Evolutionary conservation across 23 red algal genomes (phyloP).

Genomic region (Gracilaria caudata): DNA sequence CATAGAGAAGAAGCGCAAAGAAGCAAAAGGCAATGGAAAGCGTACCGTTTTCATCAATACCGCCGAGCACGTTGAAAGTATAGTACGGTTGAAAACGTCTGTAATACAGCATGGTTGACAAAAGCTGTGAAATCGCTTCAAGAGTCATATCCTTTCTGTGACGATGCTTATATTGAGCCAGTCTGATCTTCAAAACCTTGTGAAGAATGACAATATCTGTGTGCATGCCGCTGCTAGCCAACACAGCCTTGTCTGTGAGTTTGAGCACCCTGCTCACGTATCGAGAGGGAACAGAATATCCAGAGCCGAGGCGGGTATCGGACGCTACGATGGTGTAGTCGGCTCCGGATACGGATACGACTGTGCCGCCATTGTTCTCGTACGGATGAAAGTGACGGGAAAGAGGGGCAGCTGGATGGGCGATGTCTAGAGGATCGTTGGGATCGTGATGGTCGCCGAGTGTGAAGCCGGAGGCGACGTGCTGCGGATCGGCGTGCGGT

Average conservation of each 20-base stretch:
- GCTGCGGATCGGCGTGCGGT: slow-evolving; percentile 24
- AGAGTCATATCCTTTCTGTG: slow-evolving; percentile 89
- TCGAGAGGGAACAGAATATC: slow-evolving; percentile 90
- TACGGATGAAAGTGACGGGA: slow-evolving; percentile 84
- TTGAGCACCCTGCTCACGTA: slow-evolving; percentile 76
- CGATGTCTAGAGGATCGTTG: slow-evolving; percentile 35
- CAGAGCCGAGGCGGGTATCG: slow-evolving; percentile 90
- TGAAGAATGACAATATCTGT: slow-evolving; percentile 89
- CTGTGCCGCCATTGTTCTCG: slow-evolving; percentile 94
- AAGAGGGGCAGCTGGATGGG: slow-evolving; percentile 3
- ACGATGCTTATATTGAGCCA: slow-evolving; percentile 78
- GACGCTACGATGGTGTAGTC: slow-evolving; percentile 90
- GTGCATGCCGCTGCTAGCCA: slow-evolving; percentile 93
- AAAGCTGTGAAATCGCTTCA: slow-evolving; percentile 71
- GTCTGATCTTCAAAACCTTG: slow-evolving; percentile 86
- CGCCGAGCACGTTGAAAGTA: slow-evolving; percentile 98
- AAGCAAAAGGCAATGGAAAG: background rate
- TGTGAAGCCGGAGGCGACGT: slow-evolving; percentile 43
- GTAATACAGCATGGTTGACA: slow-evolving; percentile 94
- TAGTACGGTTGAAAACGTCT: slow-evolving; percentile 95
- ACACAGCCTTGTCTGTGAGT: slow-evolving; percentile 82
- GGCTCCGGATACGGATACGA: slow-evolving; percentile 81
- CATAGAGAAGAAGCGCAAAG: background rate
- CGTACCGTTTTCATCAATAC: slow-evolving; percentile 88
- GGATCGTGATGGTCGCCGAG: slow-evolving; percentile 71